Evolutionary conservation across 2,329 filamentous ascomycete genomes (phyloP).

Genomic region (Cladophialophora carrionii): DNA sequence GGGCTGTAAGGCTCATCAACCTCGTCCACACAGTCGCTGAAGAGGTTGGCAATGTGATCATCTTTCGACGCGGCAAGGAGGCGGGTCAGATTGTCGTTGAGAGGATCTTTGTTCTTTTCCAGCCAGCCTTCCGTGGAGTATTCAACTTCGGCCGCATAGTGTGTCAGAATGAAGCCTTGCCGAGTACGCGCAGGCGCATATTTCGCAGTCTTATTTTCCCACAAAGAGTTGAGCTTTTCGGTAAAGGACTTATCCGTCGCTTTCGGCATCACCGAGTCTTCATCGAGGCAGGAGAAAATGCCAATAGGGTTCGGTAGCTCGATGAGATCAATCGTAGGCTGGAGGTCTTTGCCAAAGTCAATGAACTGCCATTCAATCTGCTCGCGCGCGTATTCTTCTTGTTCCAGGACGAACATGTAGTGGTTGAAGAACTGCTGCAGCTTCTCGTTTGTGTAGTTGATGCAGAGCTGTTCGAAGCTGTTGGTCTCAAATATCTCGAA

Average conservation of each 20-base stretch:
- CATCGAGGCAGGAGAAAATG: conserved; percentile 96
- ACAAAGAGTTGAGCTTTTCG: conserved; percentile 93
- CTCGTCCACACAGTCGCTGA: conserved; percentile 80
- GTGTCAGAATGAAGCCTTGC: conserved; percentile 92
- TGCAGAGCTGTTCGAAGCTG: conserved; percentile 98
- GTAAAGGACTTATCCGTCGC: conserved; percentile 96
- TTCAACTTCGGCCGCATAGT: conserved; percentile 97
- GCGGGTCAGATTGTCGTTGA: conserved; percentile 95
- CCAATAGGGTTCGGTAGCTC: conserved; percentile 95
- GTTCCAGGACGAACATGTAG: conserved; percentile 99
- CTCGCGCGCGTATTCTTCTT: conserved; percentile 95
- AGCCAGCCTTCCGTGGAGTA: conserved; percentile 95
- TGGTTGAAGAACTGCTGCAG: conserved; percentile 99
- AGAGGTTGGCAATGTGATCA: conserved; percentile 79
- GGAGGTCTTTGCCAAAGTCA: conserved; percentile 94
- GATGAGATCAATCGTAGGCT: conserved; percentile 96
- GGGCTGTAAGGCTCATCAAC: conserved; percentile 73
- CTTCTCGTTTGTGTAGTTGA: conserved; percentile 99
- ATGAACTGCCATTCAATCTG: conserved; percentile 99
- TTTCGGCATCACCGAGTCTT: conserved; percentile 98
- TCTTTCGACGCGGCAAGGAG: conserved; percentile 81
- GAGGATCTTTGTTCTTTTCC: conserved; percentile 97
- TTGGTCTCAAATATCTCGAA: conserved; percentile 99
- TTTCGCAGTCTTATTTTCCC: conserved; percentile 94
- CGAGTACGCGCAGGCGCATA: conserved; percentile 85